Percentiles rank a stretch among this genome's conserved stretches.
Conservation (phyloP, 768 basidiomycete genomes). For the Kwoniella botswanensis region DNA sequence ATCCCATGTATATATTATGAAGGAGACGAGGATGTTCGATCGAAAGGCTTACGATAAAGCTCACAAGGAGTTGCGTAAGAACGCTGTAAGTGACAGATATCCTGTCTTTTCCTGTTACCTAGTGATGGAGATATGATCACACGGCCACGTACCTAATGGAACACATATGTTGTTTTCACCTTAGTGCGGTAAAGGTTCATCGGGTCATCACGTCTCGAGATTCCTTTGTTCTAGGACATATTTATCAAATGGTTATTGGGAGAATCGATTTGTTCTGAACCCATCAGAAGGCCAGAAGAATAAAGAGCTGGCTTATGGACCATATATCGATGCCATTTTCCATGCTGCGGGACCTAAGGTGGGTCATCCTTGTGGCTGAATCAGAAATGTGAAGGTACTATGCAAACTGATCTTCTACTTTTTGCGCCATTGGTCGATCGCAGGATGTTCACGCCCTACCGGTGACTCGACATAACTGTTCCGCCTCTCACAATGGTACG, state of each 20-base stretch:
- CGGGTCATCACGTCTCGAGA: conserved; percentile 5
- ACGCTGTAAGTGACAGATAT: conserved; percentile 22
- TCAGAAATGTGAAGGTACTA: too few relatives aligned
- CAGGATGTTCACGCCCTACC: conserved; percentile 29
- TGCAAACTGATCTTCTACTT: neutral
- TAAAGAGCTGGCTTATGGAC: conserved; percentile 37
- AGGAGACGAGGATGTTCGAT: conserved; percentile 32
- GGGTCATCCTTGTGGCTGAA: neutral
- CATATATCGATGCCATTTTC: conserved; percentile 21
- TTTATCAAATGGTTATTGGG: conserved; percentile 31
- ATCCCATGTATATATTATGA: conserved; percentile 36
- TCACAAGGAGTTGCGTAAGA: conserved; percentile 27
- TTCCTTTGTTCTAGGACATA: conserved; percentile 27
- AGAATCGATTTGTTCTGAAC: conserved; percentile 25
- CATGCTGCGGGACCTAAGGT: conserved; percentile 35
- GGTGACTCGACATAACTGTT: conserved; percentile 17
- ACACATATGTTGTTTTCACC: neutral
- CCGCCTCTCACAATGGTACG: neutral
- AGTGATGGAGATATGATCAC: neutral
- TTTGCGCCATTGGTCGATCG: neutral
- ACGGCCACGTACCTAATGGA: too few relatives aligned
- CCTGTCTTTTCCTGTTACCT: neutral
- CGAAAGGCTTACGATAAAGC: conserved; percentile 28
- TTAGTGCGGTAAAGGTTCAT: conserved; percentile 27
- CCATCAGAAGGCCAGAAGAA: conserved; percentile 7